These are phyloP conservation scores for Hemerocallis citrina DNA, from an alignment of 106 monocot species.

Conservation along the genomic window DNA sequence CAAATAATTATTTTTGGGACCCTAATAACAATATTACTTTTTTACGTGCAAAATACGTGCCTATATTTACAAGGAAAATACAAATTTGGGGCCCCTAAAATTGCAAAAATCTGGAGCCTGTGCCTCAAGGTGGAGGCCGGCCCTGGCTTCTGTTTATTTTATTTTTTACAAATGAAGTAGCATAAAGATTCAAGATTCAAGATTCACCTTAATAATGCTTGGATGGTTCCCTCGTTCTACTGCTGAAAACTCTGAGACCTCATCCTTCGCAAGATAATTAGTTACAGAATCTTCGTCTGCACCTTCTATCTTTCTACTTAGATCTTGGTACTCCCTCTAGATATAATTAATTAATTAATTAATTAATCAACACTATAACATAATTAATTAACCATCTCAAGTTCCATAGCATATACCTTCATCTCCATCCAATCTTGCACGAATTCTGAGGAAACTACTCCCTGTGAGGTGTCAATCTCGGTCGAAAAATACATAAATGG, in stretches of 20 bases:
- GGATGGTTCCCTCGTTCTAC: conserved; percentile 17
- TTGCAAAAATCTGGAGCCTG: too few relatives aligned
- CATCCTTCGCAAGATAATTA: neutral
- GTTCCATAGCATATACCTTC: conserved; percentile 11
- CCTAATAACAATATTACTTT: too few relatives aligned
- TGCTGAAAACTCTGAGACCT: conserved; percentile 9
- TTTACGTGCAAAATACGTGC: too few relatives aligned
- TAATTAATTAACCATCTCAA: too few relatives aligned
- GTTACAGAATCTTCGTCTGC: too few relatives aligned
- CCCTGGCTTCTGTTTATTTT: too few relatives aligned
- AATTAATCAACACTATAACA: neutral
- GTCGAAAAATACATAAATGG: conserved; percentile 36
- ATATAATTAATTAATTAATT: neutral
- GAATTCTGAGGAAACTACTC: conserved; percentile 7
- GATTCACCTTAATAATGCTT: conserved; percentile 26
- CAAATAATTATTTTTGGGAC: too few relatives aligned
- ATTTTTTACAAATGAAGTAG: too few relatives aligned
- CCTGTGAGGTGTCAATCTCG: neutral
- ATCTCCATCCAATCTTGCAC: conserved; percentile 13
- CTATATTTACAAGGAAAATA: too few relatives aligned
- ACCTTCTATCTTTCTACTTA: conserved; percentile 11
- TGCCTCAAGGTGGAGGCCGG: too few relatives aligned
- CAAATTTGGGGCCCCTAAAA: too few relatives aligned
- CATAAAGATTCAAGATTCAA: too few relatives aligned
- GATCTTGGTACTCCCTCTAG: conserved; percentile 17